Conservation (phyloP, 345 rosid genomes). For the Camelina neglecta region DNA sequence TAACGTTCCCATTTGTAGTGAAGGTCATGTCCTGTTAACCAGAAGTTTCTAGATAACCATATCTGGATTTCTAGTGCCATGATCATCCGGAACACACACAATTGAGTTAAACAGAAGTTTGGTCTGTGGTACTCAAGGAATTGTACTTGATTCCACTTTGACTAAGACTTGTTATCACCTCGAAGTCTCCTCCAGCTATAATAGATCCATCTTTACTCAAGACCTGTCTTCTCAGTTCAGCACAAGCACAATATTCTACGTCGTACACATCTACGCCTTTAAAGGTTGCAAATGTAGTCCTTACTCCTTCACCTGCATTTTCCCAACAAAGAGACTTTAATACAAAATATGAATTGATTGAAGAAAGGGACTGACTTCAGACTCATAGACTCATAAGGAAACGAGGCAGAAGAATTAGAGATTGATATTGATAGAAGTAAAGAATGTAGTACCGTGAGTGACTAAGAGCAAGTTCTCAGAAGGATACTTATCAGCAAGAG, state of each 20-base stretch:
- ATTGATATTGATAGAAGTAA: not conserved
- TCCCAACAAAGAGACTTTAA: not conserved
- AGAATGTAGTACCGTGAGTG: constrained; percentile 64
- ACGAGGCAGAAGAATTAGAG: not conserved
- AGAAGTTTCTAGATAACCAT: not conserved
- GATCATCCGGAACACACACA: constrained; percentile 5
- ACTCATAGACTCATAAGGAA: not conserved
- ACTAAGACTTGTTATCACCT: constrained; percentile 38
- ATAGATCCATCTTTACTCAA: constrained; percentile 33
- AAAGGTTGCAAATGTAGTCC: constrained; percentile 64
- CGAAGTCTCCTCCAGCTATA: constrained; percentile 54
- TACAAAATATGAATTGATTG: not conserved
- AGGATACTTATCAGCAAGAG: constrained; percentile 83
- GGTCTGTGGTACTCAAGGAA: constrained; percentile 2
- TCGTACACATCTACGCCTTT: constrained; percentile 53
- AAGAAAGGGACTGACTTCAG: not conserved
- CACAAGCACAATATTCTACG: constrained; percentile 76
- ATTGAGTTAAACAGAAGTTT: constrained; percentile 15
- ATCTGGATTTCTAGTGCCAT: not conserved
- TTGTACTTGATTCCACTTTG: constrained; percentile 52
- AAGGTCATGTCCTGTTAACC: not conserved
- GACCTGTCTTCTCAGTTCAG: constrained; percentile 60
- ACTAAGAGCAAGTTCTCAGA: constrained; percentile 76
- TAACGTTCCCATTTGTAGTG: not conserved
- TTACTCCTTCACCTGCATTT: constrained; percentile 82